These are phyloP conservation scores for Oldenlandia corymbosa DNA, from an alignment of 257 asterid genomes.

Conservation along the genomic window DNA sequence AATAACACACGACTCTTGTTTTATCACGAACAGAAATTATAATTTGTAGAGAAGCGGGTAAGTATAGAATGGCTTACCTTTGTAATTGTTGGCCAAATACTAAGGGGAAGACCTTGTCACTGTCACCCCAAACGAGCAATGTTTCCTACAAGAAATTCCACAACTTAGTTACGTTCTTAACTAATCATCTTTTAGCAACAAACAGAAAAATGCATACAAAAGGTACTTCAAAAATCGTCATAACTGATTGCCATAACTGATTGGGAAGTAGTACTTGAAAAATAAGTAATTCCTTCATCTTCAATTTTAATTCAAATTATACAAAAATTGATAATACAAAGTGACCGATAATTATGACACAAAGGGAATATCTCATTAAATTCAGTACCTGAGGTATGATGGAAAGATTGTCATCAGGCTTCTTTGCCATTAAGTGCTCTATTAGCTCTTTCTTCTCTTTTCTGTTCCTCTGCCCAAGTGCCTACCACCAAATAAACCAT, in stretches of 20 bases:
- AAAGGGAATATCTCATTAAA: no score
- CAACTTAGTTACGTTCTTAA: no score
- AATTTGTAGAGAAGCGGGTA: neutral
- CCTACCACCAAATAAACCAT: slow-evolving; percentile 9
- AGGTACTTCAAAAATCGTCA: no score
- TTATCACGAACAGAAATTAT: neutral
- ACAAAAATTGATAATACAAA: no score
- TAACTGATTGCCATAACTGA: no score
- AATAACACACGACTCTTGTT: neutral
- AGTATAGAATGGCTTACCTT: slow-evolving; percentile 33
- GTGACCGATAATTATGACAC: no score
- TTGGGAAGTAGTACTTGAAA: no score
- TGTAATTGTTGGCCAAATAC: slow-evolving; percentile 43
- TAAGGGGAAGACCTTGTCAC: slow-evolving; percentile 60
- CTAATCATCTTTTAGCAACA: no score
- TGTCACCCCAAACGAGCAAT: slow-evolving; percentile 69
- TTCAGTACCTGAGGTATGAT: slow-evolving; percentile 44
- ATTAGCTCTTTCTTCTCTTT: slow-evolving; percentile 52
- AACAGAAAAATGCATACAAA: no score
- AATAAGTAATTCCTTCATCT: no score
- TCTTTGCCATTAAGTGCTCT: slow-evolving; percentile 35
- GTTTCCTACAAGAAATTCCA: slow-evolving; percentile 36
- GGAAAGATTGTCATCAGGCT: slow-evolving; percentile 24
- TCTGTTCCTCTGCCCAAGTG: slow-evolving; percentile 38
- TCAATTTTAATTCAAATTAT: no score